Base-by-base conservation (phyloP, 352 stramenopile species). In the Globisporangium sylvaticum region DNA sequence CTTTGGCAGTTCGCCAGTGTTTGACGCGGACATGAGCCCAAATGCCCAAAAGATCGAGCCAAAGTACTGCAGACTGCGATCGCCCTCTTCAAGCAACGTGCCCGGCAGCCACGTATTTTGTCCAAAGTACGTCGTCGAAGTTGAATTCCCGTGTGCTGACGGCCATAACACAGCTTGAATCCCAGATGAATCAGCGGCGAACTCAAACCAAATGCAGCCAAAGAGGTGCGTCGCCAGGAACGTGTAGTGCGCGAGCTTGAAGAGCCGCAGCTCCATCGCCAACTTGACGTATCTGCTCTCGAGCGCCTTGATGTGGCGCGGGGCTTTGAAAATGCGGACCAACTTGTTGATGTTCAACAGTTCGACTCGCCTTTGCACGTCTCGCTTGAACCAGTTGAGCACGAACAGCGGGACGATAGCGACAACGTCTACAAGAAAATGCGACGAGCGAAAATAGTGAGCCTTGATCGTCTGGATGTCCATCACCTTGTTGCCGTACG, bases 401-500 rank as follows among this genome's bases (percentile, higher is more conserved):
- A 70, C 56, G 39, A 83, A 80, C 1, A 90, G 34, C 18, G 81
- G 80, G 0, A 85, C 20, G 0, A 88, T 52, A 29, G 81, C 72
- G 24, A 73, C 42, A 22, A 84, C 60, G 55, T 90, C 81, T 29
- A 90, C 67, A 0, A 54, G 44, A 59, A 90, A 88, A 8, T 71
- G 54, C 1, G 42, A 37, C 0, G 81, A 89, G 9, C 57, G 58
- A 31, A 88, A 61, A 56, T 89, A 90, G 10, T 79, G 77, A 0
- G 48, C 29, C 27, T 73, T 75, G 62, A 90, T 87, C 4, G 66
- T 44, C 0, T 46, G 46, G 14, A 80, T 29, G 62, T 84, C 74
- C 76, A 87, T 87, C 4, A 89, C 70, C 55, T 90, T 90, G 66
- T 90, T 89, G 32, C 80, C 81, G 31, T 81, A 89, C 46, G 83